phyloP scores from a whole-genome alignment of 2,329 filamentous ascomycete genomes.

The Fusarium stilboides region DNA sequence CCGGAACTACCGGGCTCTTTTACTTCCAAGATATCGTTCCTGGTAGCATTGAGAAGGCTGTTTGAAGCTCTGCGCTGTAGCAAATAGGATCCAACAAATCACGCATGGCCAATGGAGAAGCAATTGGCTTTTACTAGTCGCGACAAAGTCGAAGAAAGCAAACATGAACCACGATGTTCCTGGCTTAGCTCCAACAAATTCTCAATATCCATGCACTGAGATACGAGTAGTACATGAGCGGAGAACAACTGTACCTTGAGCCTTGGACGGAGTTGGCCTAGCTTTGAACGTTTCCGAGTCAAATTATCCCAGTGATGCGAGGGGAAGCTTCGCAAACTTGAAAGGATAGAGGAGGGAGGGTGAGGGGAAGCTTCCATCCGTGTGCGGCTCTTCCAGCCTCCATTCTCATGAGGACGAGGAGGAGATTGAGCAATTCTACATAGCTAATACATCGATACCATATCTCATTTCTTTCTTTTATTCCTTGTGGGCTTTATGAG shows the following conservation, averaged over 20 bases:
- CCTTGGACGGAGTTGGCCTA: conserved; percentile 38
- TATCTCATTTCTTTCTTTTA: background rate
- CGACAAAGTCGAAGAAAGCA: conserved; percentile 9
- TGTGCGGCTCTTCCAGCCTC: conserved; percentile 30
- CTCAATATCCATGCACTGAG: conserved; percentile 9
- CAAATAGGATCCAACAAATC: conserved; percentile 35
- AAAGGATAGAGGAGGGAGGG: conserved; percentile 5
- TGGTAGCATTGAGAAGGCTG: conserved; percentile 11
- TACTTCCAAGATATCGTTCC: conserved; percentile 27
- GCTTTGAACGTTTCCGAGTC: conserved; percentile 28
- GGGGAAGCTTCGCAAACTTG: conserved; percentile 28
- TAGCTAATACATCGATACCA: background rate
- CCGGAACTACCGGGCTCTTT: conserved; percentile 28
- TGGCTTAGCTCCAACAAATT: conserved; percentile 31
- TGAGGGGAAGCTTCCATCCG: conserved; percentile 36
- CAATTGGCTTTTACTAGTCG: conserved; percentile 40
- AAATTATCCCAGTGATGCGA: conserved; percentile 25
- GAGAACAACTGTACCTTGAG: background rate
- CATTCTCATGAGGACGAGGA: background rate
- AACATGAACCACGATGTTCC: conserved; percentile 32
- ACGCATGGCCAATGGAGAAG: conserved; percentile 28
- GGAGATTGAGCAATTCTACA: conserved; percentile 14
- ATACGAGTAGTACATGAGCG: conserved; percentile 17
- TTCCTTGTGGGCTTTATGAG: no score
- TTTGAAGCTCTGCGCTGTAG: conserved; percentile 16